Evolutionary conservation across 1,284 basidiomycete genomes (phyloP).

Genomic region (Melampsora abietis-canadensis): DNA sequence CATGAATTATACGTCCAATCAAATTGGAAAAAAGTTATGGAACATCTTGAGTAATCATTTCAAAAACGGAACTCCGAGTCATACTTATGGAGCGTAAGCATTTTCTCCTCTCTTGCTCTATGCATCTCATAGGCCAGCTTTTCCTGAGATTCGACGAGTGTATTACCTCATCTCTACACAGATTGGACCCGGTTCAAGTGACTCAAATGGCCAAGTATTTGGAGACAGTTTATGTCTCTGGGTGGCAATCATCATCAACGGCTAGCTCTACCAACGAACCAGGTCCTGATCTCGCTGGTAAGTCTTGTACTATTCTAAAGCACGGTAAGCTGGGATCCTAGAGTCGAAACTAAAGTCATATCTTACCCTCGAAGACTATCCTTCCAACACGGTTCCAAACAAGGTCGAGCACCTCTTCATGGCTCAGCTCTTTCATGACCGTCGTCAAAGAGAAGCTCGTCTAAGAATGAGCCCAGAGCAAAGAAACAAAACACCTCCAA

Average conservation of each 20-base stretch:
- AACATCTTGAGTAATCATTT: conserved; percentile 60
- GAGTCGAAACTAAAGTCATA: conserved; percentile 48
- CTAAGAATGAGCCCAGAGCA: conserved; percentile 65
- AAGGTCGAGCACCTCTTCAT: conserved; percentile 81
- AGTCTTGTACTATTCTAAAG: conserved; percentile 41
- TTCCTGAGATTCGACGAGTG: background rate
- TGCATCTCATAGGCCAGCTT: background rate
- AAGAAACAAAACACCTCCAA: conserved; percentile 62
- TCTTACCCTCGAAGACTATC: conserved; percentile 63
- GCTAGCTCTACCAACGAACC: conserved; percentile 91
- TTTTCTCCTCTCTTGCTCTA: background rate
- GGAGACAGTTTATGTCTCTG: conserved; percentile 91
- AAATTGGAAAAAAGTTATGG: conserved; percentile 85
- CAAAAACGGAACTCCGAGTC: conserved; percentile 62
- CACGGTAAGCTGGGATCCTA: background rate
- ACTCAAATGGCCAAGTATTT: conserved; percentile 95
- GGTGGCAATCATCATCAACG: conserved; percentile 87
- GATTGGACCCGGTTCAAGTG: conserved; percentile 82
- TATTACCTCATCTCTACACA: background rate
- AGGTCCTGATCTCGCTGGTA: conserved; percentile 89
- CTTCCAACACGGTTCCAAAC: conserved; percentile 90
- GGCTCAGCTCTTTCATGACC: conserved; percentile 79
- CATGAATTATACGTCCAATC: conserved; percentile 80
- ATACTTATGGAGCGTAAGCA: conserved; percentile 80
- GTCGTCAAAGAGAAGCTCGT: conserved; percentile 80